Conservation (phyloP, 2,329 filamentous ascomycete species). For the Beauveria asiatica region DNA sequence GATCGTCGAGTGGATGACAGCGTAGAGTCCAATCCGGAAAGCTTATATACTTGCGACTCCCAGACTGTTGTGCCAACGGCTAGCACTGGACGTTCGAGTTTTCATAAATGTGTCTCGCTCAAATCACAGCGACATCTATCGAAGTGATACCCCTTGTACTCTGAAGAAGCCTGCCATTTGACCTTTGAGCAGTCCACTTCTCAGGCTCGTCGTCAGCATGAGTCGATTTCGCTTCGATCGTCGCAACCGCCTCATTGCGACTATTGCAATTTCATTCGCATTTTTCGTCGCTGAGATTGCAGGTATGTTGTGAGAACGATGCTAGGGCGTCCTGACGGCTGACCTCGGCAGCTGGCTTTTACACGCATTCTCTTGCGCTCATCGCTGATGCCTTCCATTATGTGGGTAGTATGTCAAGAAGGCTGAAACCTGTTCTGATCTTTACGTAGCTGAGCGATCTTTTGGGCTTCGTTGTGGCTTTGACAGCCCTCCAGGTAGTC, state of each 20-base stretch:
- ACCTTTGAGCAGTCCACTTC: not conserved
- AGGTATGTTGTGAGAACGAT: constrained; percentile 25
- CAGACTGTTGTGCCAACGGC: not conserved
- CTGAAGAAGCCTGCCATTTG: too few species aligned
- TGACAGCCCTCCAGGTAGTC: constrained; percentile 53
- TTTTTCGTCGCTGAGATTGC: constrained; percentile 46
- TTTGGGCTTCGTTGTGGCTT: constrained; percentile 58
- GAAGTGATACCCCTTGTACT: too few species aligned
- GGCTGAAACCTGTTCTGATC: not conserved
- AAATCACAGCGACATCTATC: not conserved
- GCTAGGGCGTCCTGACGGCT: not conserved
- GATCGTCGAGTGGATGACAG: not conserved
- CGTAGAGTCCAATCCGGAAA: not conserved
- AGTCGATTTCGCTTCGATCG: constrained; percentile 16
- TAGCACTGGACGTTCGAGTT: not conserved
- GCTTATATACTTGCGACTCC: not conserved
- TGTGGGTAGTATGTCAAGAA: constrained; percentile 31
- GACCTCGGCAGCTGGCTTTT: constrained; percentile 48
- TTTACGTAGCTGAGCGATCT: constrained; percentile 55
- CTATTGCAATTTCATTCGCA: constrained; percentile 39
- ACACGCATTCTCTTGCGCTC: constrained; percentile 61
- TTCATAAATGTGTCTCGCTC: not conserved
- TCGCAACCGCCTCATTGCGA: constrained; percentile 38
- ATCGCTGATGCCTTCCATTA: constrained; percentile 75
- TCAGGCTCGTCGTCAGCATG: constrained; percentile 13